Evolutionary conservation across 257 asterid species (phyloP).

Genomic region (Nemophila menziesii): DNA sequence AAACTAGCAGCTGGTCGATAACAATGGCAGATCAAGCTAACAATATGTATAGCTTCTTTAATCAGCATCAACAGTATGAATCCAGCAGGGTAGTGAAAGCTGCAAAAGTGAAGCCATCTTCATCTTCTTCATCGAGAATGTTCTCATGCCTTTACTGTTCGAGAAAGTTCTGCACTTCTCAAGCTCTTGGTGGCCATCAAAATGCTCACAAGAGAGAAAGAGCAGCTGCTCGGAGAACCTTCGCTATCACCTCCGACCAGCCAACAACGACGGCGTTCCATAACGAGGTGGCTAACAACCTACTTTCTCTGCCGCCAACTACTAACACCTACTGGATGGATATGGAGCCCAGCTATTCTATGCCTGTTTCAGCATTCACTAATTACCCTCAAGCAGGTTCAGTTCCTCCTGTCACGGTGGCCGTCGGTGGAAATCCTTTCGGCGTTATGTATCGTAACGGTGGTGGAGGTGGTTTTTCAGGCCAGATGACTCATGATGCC

Average conservation of each 20-base stretch:
- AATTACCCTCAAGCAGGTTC: neutral
- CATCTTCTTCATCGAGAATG: constrained; percentile 22
- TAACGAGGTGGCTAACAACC: neutral
- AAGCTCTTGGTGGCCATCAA: constrained; percentile 89
- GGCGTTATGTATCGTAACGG: neutral
- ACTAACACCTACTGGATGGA: too few relatives aligned
- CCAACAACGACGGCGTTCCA: neutral
- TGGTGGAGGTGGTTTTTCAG: too few relatives aligned
- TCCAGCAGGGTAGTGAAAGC: neutral
- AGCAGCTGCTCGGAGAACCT: constrained; percentile 57
- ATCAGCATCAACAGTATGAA: constrained; percentile 1
- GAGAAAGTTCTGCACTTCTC: constrained; percentile 83
- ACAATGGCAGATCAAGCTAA: neutral
- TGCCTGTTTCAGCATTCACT: neutral
- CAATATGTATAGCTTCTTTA: neutral
- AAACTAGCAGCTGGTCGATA: too few relatives aligned
- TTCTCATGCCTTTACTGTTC: constrained; percentile 82
- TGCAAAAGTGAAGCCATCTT: constrained; percentile 5
- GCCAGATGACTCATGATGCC: constrained; percentile 11
- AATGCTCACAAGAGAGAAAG: constrained; percentile 89
- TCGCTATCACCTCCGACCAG: constrained; percentile 10
- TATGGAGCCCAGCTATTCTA: neutral
- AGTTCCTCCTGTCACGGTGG: neutral
- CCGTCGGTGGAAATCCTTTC: neutral
- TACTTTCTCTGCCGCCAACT: neutral